Evolutionary conservation across 768 basidiomycete genomes (phyloP).

Genomic region (Suillus variegatus): DNA sequence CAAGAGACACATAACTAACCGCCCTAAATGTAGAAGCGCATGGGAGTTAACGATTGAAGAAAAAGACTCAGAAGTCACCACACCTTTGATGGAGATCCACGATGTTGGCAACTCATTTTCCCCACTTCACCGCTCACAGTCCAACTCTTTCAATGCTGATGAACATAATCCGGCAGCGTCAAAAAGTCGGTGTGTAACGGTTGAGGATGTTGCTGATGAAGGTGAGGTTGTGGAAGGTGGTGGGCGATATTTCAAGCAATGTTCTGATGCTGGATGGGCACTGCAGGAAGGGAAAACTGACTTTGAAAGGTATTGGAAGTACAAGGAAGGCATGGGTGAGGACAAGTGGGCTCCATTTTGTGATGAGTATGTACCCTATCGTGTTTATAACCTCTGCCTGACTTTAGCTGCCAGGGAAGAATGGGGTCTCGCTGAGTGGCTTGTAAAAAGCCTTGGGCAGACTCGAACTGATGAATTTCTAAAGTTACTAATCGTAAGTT

Average conservation of each 20-base stretch:
- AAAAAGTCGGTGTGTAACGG: no score
- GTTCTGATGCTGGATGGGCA: background rate
- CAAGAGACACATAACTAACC: no score
- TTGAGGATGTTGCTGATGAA: no score
- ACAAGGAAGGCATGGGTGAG: background rate
- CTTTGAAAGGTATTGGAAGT: background rate
- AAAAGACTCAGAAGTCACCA: no score
- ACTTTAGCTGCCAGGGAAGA: constrained; percentile 21
- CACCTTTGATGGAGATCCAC: no score
- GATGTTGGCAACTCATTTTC: no score
- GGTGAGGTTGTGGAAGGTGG: no score
- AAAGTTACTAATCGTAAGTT: background rate
- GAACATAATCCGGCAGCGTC: no score
- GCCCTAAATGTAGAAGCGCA: no score
- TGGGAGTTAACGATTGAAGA: no score
- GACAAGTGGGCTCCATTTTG: constrained; percentile 26
- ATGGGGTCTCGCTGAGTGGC: constrained; percentile 36
- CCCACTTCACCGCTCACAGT: no score
- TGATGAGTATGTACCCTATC: background rate
- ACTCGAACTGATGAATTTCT: constrained; percentile 20
- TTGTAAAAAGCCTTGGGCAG: constrained; percentile 30
- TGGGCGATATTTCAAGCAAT: background rate
- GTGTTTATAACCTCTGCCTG: background rate
- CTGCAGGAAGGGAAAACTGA: background rate
- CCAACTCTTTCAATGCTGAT: no score